phyloP scores from a whole-genome alignment of 73 alveolate species.

The Durusdinium trenchii region DNA sequence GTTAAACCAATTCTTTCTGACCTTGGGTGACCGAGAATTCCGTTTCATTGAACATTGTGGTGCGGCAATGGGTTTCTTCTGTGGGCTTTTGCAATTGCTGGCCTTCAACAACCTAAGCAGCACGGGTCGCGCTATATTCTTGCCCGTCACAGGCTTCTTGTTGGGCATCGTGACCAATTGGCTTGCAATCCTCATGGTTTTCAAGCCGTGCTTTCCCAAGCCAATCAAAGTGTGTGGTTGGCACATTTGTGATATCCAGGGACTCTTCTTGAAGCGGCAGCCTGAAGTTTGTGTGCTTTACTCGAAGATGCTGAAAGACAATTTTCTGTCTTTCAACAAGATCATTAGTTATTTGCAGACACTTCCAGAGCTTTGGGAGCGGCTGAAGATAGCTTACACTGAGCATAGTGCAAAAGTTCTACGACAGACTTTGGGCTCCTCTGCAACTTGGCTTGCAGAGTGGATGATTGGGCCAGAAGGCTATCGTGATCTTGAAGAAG shows the following conservation, averaged over 20 bases:
- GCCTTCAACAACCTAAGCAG: slow-evolving; percentile 63
- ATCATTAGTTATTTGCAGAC: slow-evolving; percentile 77
- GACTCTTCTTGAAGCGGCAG: slow-evolving; percentile 95
- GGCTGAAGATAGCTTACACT: slow-evolving; percentile 66
- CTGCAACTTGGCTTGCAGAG: slow-evolving; percentile 74
- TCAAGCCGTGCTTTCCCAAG: slow-evolving; percentile 81
- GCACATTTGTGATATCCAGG: slow-evolving; percentile 94
- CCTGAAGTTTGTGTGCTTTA: slow-evolving; percentile 80
- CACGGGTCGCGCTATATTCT: slow-evolving; percentile 60
- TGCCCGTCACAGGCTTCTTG: slow-evolving; percentile 84
- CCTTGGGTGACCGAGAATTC: slow-evolving; percentile 66
- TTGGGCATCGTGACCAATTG: slow-evolving; percentile 92
- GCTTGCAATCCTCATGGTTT: slow-evolving; percentile 93
- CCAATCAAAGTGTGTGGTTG: slow-evolving; percentile 70
- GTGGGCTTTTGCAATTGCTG: slow-evolving; percentile 73
- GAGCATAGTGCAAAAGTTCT: slow-evolving; percentile 60
- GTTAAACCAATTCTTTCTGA: slow-evolving; percentile 71
- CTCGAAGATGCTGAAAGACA: slow-evolving; percentile 84
- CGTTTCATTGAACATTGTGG: slow-evolving; percentile 93
- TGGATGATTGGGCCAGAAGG: slow-evolving; percentile 76
- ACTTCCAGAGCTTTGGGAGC: slow-evolving; percentile 79
- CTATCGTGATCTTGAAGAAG: slow-evolving; percentile 53
- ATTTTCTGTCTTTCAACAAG: slow-evolving; percentile 64
- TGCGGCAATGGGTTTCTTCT: slow-evolving; percentile 79
- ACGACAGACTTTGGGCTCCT: slow-evolving; percentile 28